Percentiles rank a stretch among this genome's conserved stretches.
These are phyloP conservation scores for Phaeosphaeriaceae sp. DNA, from an alignment of 2,329 filamentous ascomycete species.

Conservation along the genomic window DNA sequence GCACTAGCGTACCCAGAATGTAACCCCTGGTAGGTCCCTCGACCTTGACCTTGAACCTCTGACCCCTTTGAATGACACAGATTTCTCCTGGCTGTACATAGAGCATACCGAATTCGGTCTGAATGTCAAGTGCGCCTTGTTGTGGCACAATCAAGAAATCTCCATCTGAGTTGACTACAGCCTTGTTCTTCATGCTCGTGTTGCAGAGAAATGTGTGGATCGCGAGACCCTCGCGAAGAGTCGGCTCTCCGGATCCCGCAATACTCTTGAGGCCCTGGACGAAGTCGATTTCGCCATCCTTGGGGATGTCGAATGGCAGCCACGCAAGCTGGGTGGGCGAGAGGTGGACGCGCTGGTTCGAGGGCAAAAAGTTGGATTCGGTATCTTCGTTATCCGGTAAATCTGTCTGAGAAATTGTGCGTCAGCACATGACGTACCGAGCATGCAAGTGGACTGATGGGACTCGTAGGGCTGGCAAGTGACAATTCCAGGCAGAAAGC, in stretches of 20 bases:
- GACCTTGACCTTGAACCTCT: slow-evolving; percentile 76
- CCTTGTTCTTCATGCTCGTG: slow-evolving; percentile 45
- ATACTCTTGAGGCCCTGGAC: slow-evolving; percentile 46
- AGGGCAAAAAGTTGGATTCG: slow-evolving; percentile 45
- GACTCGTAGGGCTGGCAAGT: not conserved
- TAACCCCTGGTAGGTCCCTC: slow-evolving; percentile 73
- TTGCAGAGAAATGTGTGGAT: slow-evolving; percentile 46
- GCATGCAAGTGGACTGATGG: not conserved
- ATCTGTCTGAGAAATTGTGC: slow-evolving; percentile 34
- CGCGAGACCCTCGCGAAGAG: slow-evolving; percentile 45
- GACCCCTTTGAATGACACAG: slow-evolving; percentile 75
- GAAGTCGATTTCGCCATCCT: slow-evolving; percentile 41
- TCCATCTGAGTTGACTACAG: slow-evolving; percentile 70
- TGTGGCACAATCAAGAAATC: slow-evolving; percentile 81
- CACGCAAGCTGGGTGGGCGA: slow-evolving; percentile 48
- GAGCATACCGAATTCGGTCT: slow-evolving; percentile 77
- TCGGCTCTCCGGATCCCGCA: slow-evolving; percentile 49
- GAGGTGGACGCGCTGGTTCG: slow-evolving; percentile 47
- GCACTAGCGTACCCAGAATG: slow-evolving; percentile 61
- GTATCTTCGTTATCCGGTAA: slow-evolving; percentile 46
- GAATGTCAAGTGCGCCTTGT: slow-evolving; percentile 76
- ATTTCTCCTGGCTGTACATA: slow-evolving; percentile 82
- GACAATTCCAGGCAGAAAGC: not conserved
- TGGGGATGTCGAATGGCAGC: slow-evolving; percentile 46
- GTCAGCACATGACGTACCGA: slow-evolving; percentile 29